Evolutionary conservation across 2,329 filamentous ascomycete genomes (phyloP), one percentile per base, ranked within the genome.

Genomic region (Metarhizium brunneum): DNA sequence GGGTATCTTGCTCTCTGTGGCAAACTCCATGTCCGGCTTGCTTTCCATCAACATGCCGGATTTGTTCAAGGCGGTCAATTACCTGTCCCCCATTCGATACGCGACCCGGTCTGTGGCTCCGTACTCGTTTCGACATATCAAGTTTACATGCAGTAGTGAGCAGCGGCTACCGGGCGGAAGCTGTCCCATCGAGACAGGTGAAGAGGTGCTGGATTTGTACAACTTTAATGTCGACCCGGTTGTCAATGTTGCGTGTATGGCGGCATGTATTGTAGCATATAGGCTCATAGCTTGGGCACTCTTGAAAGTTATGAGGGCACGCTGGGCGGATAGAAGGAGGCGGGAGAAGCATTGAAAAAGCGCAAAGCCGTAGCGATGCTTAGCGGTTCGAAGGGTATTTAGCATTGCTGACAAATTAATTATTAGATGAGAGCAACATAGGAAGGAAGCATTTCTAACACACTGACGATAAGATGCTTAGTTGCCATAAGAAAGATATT

Each of bases 11-110:
- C 74, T 92, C 3, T 84, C 83, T 0, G 79, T 92, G 7, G 84
- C 86, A 0, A 85, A 86, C 62, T 80, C 84, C 64, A 87, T 91
- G 78, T 80, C 81, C 0, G 87, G 87, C 0, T 75, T 90, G 38
- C 79, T 91, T 68, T 87, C 82, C 56, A 84, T 90, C 60, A 72
- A 85, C 62, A 84, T 90, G 72, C 86, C 87, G 1, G 63, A 67
- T 3, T 79, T 90, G 16, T 80, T 90, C 50, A 74, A 83, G 59
- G 83, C 77, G 0, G 77, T 89, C 65, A 91, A 91, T 66, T 85
- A 89, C 66, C 76, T 91, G 50, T 84, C 79, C 1, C 88, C 88
- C 0, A 78, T 89, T 54, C 85, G 87, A 53, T 92, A 90, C 64
- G 78, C 81, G 0, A 76, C 86, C 3, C 81, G 82, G 0, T 86